phyloP scores from a whole-genome alignment of 1,284 basidiomycete species.

The Ceratobasidium sp. region DNA sequence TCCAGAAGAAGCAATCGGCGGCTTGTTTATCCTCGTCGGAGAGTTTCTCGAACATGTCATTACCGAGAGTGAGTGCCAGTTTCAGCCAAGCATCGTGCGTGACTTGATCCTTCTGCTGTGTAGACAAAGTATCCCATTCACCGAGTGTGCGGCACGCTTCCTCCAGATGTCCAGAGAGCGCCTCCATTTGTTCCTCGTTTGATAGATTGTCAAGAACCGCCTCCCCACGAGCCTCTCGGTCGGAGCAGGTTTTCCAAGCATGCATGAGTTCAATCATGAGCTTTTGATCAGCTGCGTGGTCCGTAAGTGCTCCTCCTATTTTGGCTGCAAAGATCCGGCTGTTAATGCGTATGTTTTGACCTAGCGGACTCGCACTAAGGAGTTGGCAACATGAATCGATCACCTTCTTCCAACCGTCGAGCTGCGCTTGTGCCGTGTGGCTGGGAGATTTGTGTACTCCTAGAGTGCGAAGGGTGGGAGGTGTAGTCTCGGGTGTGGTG shows the following conservation, averaged over 20 bases:
- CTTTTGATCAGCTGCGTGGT: constrained; percentile 42
- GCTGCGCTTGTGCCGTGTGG: constrained; percentile 23
- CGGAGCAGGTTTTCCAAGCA: constrained; percentile 4
- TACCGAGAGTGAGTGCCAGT: not conserved
- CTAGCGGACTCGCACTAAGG: not conserved
- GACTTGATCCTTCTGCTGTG: not conserved
- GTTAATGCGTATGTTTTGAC: not conserved
- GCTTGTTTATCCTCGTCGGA: not conserved
- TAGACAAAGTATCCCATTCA: not conserved
- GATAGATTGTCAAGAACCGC: not conserved
- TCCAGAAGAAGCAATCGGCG: constrained; percentile 51
- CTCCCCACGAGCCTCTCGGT: not conserved
- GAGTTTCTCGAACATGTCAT: not conserved
- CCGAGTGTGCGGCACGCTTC: not conserved
- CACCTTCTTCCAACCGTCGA: not conserved
- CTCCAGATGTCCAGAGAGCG: not conserved
- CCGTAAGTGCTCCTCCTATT: not conserved
- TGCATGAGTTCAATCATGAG: not conserved
- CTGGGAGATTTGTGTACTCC: constrained; percentile 11
- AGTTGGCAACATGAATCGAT: not conserved
- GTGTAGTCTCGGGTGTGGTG: not conserved
- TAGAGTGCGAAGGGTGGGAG: not conserved
- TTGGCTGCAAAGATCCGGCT: not conserved
- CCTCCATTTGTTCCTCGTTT: not conserved
- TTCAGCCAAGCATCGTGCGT: constrained; percentile 6